phyloP scores from a whole-genome alignment of 768 basidiomycete species.

The Cystofilobasidium bisporidii region DNA sequence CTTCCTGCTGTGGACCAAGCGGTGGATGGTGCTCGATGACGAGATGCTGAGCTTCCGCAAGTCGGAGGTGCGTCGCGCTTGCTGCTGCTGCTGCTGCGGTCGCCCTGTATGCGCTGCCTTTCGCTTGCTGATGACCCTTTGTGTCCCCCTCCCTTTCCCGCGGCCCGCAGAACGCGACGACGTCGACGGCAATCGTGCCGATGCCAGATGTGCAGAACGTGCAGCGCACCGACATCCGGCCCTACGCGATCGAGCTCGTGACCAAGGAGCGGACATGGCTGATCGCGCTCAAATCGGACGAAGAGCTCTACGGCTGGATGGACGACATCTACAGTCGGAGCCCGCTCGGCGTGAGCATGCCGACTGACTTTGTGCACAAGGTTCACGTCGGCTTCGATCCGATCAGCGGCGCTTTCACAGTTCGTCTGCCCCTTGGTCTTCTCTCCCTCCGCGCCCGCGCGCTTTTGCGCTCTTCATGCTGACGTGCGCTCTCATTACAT shows the following conservation, averaged over 20 bases:
- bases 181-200: conserved; percentile 43
- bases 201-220: conserved; percentile 74
- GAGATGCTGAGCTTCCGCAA: conserved; percentile 72
- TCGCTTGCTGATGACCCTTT: conserved; percentile 20
- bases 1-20: conserved; percentile 81
- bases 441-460: too few species aligned
- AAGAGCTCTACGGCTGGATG: conserved; percentile 96
- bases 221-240: conserved; percentile 86
- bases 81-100: too few species aligned
- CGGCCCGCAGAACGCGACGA: conserved; percentile 44
- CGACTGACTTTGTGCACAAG: conserved; percentile 97
- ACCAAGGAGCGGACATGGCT: conserved; percentile 72
- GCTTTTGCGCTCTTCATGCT: too few species aligned
- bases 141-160: conserved; percentile 46
- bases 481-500: background rate
- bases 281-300: conserved; percentile 76
- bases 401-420: conserved; percentile 84
- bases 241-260: conserved; percentile 82
- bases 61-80: conserved; percentile 60
- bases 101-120: too few species aligned
- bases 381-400: conserved; percentile 98
- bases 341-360: conserved; percentile 83
- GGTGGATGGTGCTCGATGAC: conserved; percentile 80
- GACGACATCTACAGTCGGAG: conserved; percentile 90
- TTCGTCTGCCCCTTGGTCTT: too few species aligned